A percentile compares a stretch with the other conserved stretches of the same genome.
These are phyloP conservation scores for Sugiyamaella marilandica DNA, from an alignment of 805 yeast genomes.

Conservation along the genomic window DNA sequence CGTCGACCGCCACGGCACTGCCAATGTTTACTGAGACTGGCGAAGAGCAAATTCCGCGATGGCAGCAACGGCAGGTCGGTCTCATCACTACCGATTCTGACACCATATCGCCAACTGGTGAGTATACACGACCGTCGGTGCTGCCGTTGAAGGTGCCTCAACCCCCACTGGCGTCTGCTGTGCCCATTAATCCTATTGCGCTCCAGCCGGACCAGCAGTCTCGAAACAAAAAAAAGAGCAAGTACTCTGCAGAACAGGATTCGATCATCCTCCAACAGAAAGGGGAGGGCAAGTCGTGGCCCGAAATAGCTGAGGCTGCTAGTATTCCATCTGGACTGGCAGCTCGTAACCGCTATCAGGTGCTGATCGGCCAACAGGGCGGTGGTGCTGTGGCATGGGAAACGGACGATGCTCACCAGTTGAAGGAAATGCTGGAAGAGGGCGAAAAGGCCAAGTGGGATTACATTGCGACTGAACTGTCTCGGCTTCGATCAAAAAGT, in stretches of 20 bases:
- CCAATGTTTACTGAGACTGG: slow-evolving; percentile 1
- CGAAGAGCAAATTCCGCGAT: neutral
- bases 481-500: slow-evolving; percentile 45
- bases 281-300: slow-evolving; percentile 63
- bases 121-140: neutral
- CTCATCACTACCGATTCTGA: slow-evolving; percentile 8
- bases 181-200: slow-evolving; percentile 41
- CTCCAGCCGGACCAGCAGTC: slow-evolving; percentile 41
- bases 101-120: slow-evolving; percentile 1
- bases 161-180: slow-evolving; percentile 45
- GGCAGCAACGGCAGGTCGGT: slow-evolving; percentile 15
- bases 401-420: slow-evolving; percentile 45
- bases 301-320: slow-evolving; percentile 62
- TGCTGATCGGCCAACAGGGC: slow-evolving; percentile 77
- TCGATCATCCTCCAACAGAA: slow-evolving; percentile 57
- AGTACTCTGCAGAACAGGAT: slow-evolving; percentile 66
- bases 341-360: slow-evolving; percentile 75
- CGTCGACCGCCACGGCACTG: slow-evolving; percentile 17
- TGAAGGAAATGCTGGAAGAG: slow-evolving; percentile 55
- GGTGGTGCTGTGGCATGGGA: slow-evolving; percentile 65
- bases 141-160: slow-evolving; percentile 35
- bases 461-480: slow-evolving; percentile 57
- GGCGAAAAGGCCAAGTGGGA: slow-evolving; percentile 70
- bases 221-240: slow-evolving; percentile 58
- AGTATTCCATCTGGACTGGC: slow-evolving; percentile 64